These are phyloP conservation scores for Zoysia pacifica DNA, from an alignment of 176 grass and related monocot species.

Conservation along the genomic window DNA sequence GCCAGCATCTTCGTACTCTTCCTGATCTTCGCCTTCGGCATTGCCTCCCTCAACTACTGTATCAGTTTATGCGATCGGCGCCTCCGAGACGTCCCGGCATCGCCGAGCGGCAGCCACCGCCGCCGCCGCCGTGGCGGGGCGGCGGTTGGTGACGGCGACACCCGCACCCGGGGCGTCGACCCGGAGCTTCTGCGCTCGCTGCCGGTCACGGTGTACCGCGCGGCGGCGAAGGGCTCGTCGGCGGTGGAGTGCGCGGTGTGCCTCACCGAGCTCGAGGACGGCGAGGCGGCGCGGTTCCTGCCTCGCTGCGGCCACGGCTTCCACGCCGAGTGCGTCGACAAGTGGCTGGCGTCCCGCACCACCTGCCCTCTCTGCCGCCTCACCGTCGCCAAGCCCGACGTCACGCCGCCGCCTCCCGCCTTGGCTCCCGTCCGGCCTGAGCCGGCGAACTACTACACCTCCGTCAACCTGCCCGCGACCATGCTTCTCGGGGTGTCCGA, in stretches of 20 bases:
- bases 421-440: constrained; percentile 37
- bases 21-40: constrained; percentile 5
- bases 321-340: constrained; percentile 60
- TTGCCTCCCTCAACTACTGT: constrained; percentile 34
- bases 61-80: neutral
- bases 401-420: neutral
- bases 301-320: constrained; percentile 63
- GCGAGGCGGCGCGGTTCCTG: constrained; percentile 55
- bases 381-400: constrained; percentile 51
- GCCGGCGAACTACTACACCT: constrained; percentile 34
- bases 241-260: constrained; percentile 60
- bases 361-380: constrained; percentile 73
- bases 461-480: constrained; percentile 48
- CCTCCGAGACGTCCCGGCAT: neutral
- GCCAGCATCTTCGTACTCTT: constrained; percentile 24
- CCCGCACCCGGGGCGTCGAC: neutral
- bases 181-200: constrained; percentile 50
- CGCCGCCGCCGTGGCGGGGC: neutral
- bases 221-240: constrained; percentile 14
- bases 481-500: constrained; percentile 26
- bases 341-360: constrained; percentile 52
- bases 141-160: neutral
- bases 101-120: neutral
- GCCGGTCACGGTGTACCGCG: constrained; percentile 41
- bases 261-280: constrained; percentile 68